These are phyloP conservation scores for Kodamaea plutei DNA, from an alignment of 1,139 yeast species.

Conservation along the genomic window DNA sequence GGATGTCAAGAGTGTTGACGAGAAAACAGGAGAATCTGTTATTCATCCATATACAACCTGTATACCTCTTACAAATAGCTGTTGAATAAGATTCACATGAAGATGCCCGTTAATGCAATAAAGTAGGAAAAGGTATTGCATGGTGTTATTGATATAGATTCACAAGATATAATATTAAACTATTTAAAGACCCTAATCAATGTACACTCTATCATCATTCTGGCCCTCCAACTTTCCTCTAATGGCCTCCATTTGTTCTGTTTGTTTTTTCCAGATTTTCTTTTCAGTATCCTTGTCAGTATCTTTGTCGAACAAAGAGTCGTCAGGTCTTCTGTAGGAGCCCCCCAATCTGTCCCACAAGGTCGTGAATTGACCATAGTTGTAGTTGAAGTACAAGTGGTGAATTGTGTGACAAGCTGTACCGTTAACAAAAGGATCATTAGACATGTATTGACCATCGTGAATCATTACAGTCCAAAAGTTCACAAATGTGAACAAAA, in stretches of 20 bases:
- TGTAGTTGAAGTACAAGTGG: conserved; percentile 93
- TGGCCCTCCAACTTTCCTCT: conserved; percentile 77
- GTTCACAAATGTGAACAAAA: conserved; percentile 84
- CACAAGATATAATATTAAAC: no score
- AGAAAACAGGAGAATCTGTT: conserved; percentile 1
- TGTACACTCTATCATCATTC: conserved; percentile 49
- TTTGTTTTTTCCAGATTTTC: conserved; percentile 70
- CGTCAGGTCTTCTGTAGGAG: conserved; percentile 89
- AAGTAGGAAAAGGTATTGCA: no score
- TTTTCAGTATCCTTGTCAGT: conserved; percentile 43
- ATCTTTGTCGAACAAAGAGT: conserved; percentile 69
- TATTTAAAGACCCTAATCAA: no score
- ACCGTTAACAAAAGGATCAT: conserved; percentile 92
- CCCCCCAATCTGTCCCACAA: conserved; percentile 96
- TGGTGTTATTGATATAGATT: no score
- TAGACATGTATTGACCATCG: conserved; percentile 92
- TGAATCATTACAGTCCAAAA: conserved; percentile 99
- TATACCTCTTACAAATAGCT: not conserved
- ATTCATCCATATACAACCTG: conserved; percentile 1
- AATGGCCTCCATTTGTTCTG: conserved; percentile 72
- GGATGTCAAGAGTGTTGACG: not conserved
- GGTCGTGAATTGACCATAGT: conserved; percentile 97
- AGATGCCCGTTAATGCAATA: no score
- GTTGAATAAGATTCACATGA: not conserved
- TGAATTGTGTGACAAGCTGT: conserved; percentile 98